A percentile compares a stretch with the other conserved stretches of the same genome.
Conservation (phyloP, 495 filamentous ascomycete species). For the Aspergillus incahuasiensis region DNA sequence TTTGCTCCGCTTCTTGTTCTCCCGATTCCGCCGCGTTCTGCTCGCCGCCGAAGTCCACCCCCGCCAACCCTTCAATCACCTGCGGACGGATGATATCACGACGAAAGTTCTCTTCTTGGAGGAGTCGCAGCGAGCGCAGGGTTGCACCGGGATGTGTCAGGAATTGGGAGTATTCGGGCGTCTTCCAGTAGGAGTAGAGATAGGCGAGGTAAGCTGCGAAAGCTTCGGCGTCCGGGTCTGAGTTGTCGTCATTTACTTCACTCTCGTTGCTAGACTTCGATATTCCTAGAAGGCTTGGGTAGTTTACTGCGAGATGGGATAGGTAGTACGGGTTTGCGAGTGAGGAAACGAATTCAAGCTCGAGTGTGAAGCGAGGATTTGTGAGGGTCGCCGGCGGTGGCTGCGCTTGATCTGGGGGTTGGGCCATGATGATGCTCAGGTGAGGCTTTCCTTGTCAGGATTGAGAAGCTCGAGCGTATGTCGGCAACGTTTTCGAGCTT, state of each 20-base stretch:
- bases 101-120: conserved; percentile 80
- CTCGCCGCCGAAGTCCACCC: conserved; percentile 44
- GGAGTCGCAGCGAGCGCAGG: conserved; percentile 72
- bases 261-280: conserved; percentile 31
- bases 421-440: conserved; percentile 4
- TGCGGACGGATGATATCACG: conserved; percentile 75
- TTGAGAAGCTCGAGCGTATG: background rate
- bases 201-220: conserved; percentile 82
- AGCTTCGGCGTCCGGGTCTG: conserved; percentile 50
- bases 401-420: conserved; percentile 21
- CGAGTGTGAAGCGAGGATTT: conserved; percentile 40
- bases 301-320: conserved; percentile 68
- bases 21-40: conserved; percentile 21
- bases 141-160: conserved; percentile 78
- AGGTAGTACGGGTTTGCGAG: conserved; percentile 82
- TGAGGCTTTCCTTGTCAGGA: background rate
- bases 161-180: conserved; percentile 78
- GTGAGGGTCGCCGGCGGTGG: conserved; percentile 37
- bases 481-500: background rate
- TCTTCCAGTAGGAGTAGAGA: conserved; percentile 74
- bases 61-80: conserved; percentile 57
- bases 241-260: conserved; percentile 39
- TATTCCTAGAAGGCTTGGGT: conserved; percentile 46
- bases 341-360: conserved; percentile 73
- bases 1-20: conserved; percentile 27